A percentile compares a stretch with the other conserved stretches of the same genome.
Evolutionary conservation across 2,329 filamentous ascomycete species (phyloP).

Genomic region (Paraphaeosphaeria minitans): DNA sequence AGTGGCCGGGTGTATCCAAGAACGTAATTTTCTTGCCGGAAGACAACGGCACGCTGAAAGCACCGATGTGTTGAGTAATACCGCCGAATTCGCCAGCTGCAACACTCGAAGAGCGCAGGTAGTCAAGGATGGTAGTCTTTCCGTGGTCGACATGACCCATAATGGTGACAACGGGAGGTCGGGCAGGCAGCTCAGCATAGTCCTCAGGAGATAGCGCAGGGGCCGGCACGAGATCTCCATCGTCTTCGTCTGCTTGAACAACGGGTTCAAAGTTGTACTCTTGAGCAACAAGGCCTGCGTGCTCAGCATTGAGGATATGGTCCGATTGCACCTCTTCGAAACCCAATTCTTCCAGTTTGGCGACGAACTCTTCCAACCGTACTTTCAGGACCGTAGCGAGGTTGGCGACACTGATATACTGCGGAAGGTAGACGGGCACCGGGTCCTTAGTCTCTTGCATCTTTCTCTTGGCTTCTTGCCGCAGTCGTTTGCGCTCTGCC

Average conservation of each 20-base stretch:
- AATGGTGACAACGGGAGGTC: constrained; percentile 95
- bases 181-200: constrained; percentile 69
- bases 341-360: constrained; percentile 82
- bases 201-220: constrained; percentile 57
- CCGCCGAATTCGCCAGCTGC: constrained; percentile 92
- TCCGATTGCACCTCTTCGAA: constrained; percentile 85
- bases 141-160: constrained; percentile 99
- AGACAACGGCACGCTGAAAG: constrained; percentile 85
- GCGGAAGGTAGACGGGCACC: constrained; percentile 73
- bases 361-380: constrained; percentile 71
- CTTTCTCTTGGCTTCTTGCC: constrained; percentile 43
- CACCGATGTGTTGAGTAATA: constrained; percentile 98
- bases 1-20: constrained; percentile 93
- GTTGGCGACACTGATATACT: constrained; percentile 88
- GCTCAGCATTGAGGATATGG: constrained; percentile 88
- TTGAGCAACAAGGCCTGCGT: constrained; percentile 84
- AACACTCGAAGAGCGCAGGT: constrained; percentile 88
- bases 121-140: constrained; percentile 96
- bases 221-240: constrained; percentile 74
- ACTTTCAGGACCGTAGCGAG: constrained; percentile 77
- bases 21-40: constrained; percentile 92
- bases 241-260: constrained; percentile 65
- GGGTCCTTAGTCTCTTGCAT: constrained; percentile 37
- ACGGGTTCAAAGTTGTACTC: constrained; percentile 92
- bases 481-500: constrained; percentile 39